Evolutionary conservation across 2,329 filamentous ascomycete genomes (phyloP).

Genomic region (Paracoccidioides brasiliensis): DNA sequence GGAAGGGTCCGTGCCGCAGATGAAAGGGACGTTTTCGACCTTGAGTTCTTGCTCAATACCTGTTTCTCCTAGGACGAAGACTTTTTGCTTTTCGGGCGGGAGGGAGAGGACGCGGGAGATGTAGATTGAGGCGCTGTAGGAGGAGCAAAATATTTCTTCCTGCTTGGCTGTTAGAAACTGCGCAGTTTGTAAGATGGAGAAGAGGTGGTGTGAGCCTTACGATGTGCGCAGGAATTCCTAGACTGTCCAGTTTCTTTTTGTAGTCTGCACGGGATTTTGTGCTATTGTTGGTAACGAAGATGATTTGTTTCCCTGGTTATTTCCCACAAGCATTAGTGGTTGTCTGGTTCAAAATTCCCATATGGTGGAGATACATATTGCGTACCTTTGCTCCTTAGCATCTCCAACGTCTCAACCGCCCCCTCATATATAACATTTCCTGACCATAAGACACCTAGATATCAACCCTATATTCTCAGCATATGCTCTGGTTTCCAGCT

Average conservation of each 20-base stretch:
- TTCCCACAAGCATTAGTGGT: not conserved
- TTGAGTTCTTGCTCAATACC: constrained; percentile 83
- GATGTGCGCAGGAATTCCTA: constrained; percentile 65
- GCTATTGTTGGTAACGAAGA: constrained; percentile 98
- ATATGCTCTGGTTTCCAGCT: constrained; percentile 14
- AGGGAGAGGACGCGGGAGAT: constrained; percentile 83
- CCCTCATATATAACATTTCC: constrained; percentile 81
- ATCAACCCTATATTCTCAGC: constrained; percentile 26
- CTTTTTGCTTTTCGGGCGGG: constrained; percentile 69
- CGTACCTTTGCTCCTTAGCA: constrained; percentile 67
- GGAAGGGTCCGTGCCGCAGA: constrained; percentile 74
- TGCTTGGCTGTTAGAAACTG: constrained; percentile 16
- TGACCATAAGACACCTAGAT: constrained; percentile 85
- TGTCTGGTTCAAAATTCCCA: not conserved
- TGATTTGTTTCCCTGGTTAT: constrained; percentile 63
- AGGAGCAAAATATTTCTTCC: constrained; percentile 92
- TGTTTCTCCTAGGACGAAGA: constrained; percentile 82
- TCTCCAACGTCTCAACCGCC: constrained; percentile 69
- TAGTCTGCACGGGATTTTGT: constrained; percentile 92
- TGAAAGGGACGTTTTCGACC: constrained; percentile 62
- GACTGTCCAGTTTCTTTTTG: constrained; percentile 70
- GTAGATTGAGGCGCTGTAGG: constrained; percentile 91
- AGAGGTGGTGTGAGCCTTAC: constrained; percentile 24
- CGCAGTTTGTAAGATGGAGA: not conserved
- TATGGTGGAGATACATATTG: not conserved